Conservation (phyloP, 2,329 filamentous ascomycete genomes). For the Colletotrichum musicola region DNA sequence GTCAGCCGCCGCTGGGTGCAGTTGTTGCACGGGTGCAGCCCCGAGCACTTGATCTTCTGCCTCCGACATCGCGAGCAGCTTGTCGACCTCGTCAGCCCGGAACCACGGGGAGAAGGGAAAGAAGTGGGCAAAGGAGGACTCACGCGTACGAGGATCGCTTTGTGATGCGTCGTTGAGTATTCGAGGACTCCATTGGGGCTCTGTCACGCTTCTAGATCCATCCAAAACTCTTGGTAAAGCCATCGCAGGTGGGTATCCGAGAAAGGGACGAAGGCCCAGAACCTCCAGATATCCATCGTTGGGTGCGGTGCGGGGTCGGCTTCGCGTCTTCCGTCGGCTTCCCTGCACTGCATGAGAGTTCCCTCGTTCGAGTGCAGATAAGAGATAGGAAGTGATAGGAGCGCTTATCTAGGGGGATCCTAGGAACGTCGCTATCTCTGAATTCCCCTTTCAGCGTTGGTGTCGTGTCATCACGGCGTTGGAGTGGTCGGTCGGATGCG, state of each 20-base stretch:
- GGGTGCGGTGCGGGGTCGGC: conserved; percentile 23
- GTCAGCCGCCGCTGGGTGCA: conserved; percentile 32
- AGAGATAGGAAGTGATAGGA: conserved; percentile 24
- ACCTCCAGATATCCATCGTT: conserved; percentile 7
- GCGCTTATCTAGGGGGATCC: conserved; percentile 30
- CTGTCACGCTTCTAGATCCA: conserved; percentile 1
- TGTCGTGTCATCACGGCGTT: conserved; percentile 5
- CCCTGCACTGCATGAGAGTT: not conserved
- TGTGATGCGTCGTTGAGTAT: conserved; percentile 29
- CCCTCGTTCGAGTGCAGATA: conserved; percentile 21
- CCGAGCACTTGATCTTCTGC: conserved; percentile 36
- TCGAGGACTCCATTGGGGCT: conserved; percentile 25
- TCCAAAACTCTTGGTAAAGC: not conserved
- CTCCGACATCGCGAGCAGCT: conserved; percentile 34
- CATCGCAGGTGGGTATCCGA: conserved; percentile 10
- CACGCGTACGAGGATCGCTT: conserved; percentile 30
- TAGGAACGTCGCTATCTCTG: conserved; percentile 8
- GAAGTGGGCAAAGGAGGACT: not conserved
- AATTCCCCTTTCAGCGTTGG: conserved; percentile 13
- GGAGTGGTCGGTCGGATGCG: conserved; percentile 22
- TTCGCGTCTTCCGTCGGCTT: not conserved
- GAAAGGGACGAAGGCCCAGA: not conserved
- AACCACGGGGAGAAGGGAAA: too few relatives aligned
- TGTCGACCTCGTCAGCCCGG: not conserved
- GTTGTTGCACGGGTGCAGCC: conserved; percentile 33